Evolutionary conservation across 345 rosid genomes (phyloP), one percentile per base, ranked within the genome.

Genomic region (Gossypium herbaceum): DNA sequence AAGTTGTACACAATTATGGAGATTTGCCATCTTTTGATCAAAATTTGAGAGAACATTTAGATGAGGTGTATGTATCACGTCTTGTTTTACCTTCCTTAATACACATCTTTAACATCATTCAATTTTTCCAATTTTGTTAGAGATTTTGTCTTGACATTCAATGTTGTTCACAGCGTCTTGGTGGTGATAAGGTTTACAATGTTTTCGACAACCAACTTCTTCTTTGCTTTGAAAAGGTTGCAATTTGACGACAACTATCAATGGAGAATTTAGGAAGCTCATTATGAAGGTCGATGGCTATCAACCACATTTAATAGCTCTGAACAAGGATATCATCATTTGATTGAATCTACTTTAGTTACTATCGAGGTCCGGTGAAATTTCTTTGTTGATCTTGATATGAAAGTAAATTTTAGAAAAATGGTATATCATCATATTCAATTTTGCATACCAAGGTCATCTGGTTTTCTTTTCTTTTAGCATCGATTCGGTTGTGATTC

Each of bases 211-310:
- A 89, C 83, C 99, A 96, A 82, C 98, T 96, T 80, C 99, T n/a
- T n/a, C 98, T 69, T 95, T 79, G 99, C 99, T 84, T 86, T 96
- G 72, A 96, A 96, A 83, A 91, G 99, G 84, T 83, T 96, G 85
- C 98, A 96, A 75, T 96, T 96, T 84, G 99, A 96, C 85, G 86
- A 85, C 99, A 96, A 82, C 92, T 93, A n/a, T 81, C 98, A 2
- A 93, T 96, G 99, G 98, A 96, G 81, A 93, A 96, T 79, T 96
- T 62, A 90, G 92, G 50, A 96, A 93, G 88, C 88, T 96, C 76
- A 94, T 96, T 65, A 98, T 56, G 99, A 96, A 88, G 99, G 99
- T 98, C 64, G 99, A 96, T 84, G 99, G 99, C 60, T 96, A 96
- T 81, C 99, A 96, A 75, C 99, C 99, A 60, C 99, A 96, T 81